Conservation (phyloP, 1,284 basidiomycete genomes). For the Testicularia cyperi region DNA sequence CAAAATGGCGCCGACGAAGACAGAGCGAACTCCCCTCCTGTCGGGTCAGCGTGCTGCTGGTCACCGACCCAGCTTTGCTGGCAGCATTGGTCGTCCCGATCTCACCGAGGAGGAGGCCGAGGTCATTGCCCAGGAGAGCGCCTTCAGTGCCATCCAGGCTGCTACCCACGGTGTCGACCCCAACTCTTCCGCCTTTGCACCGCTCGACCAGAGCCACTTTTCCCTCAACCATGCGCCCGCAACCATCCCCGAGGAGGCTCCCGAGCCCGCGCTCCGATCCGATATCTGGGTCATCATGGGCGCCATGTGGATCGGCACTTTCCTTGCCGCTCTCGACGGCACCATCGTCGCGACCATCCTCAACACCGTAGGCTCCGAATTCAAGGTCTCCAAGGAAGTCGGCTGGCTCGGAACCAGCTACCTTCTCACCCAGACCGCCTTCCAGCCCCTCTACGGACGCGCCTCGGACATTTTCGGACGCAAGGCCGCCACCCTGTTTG, state of each 20-base stretch:
- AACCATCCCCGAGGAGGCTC: constrained; percentile 30
- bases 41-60: neutral
- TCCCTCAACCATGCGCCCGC: constrained; percentile 21
- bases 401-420: constrained; percentile 58
- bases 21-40: constrained; percentile 46
- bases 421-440: constrained; percentile 57
- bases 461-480: constrained; percentile 58
- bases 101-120: constrained; percentile 45
- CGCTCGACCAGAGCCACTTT: constrained; percentile 53
- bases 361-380: constrained; percentile 55
- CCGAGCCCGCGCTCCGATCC: constrained; percentile 29
- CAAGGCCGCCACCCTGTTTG: constrained; percentile 56
- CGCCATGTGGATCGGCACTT: constrained; percentile 58
- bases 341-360: constrained; percentile 58
- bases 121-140: constrained; percentile 52
- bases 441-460: constrained; percentile 58
- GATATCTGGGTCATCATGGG: constrained; percentile 56
- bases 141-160: constrained; percentile 52
- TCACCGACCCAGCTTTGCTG: constrained; percentile 34
- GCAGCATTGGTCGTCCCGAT: constrained; percentile 35
- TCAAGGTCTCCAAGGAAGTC: constrained; percentile 53
- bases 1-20: constrained; percentile 19
- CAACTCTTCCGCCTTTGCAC: constrained; percentile 54
- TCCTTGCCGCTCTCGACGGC: constrained; percentile 54
- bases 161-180: constrained; percentile 56